These are phyloP conservation scores for Metschnikowia reukaufii DNA, from an alignment of 805 yeast species.

Conservation along the genomic window DNA sequence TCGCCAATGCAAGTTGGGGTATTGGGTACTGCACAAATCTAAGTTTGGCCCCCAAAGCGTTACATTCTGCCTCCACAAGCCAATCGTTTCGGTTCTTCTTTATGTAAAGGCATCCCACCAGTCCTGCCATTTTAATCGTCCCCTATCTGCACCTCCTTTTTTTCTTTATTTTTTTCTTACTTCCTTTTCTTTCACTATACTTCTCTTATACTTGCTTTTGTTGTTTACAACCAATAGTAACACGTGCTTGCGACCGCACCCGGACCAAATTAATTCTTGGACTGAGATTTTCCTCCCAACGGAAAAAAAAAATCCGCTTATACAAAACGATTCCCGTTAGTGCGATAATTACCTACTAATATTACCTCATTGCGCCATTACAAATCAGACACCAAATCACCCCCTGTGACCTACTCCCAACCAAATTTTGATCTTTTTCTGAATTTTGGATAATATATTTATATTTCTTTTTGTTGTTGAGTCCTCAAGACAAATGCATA, in stretches of 20 bases:
- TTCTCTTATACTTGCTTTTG: not conserved
- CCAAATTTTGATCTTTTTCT: not conserved
- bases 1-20: constrained; percentile 8
- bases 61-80: not conserved
- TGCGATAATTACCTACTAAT: not conserved
- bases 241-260: not conserved
- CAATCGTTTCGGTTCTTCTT: not conserved
- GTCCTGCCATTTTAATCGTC: not conserved
- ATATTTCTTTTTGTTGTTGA: not conserved
- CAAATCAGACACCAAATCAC: not conserved
- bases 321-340: not conserved
- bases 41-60: constrained; percentile 2
- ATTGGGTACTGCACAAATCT: constrained; percentile 8
- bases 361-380: not conserved
- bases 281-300: not conserved
- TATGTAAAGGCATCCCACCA: not conserved
- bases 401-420: too few relatives aligned
- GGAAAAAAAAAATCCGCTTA: not conserved
- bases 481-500: not conserved
- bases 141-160: not conserved
- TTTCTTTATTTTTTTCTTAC: not conserved
- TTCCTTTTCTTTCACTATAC: not conserved
- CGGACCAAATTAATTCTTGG: not conserved
- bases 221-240: not conserved
- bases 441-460: not conserved